Base-by-base conservation (phyloP, 163 green algal species). In the Prototheca cutis region DNA sequence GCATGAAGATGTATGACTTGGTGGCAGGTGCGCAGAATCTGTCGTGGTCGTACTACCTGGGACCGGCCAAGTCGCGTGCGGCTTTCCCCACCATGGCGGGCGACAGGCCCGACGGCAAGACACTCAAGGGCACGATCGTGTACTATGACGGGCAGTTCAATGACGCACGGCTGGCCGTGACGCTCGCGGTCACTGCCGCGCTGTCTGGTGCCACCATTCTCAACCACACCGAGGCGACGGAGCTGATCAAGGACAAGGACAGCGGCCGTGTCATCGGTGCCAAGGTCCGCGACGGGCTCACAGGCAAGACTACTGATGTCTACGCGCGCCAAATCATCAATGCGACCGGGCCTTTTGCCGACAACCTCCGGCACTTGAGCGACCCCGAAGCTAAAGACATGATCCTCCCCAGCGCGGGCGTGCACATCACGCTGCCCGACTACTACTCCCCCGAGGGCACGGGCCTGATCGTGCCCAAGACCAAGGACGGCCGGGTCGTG, bases 141-240 rank as follows among this genome's bases (percentile, higher is more conserved):
- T 99, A 99, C 73, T 96, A 91, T 57, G 92, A 99, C 59, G 92
- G 92, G 6, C 89, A 96, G 74, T 97, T 99, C 71, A 82, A 99
- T 65, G 92, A 99, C 67, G 74, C 91, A 3, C 77, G 92, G 10
- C 56, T 96, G 48, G 87, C 86, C 47, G 75, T 97, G 21, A 62
- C 80, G 29, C 78, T 99, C 32, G 92, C 90, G 0, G 85, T 69
- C 63, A 95, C 90, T 1, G 89, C 92, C 0, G 89, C 89, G 3
- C 72, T 82, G 18, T 84, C 80, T 33, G 92, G 92, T 19, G 92
- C 88, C 2, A 78, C 75, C 4, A 77, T 94, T 27, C 36, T 84
- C 40, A 98, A 99, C 77, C 83, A 99, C 65, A 71, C 80, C 1
- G 74, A 90, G 25, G 87, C 75, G 5, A 70, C 65, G 4, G 30